phyloP scores from a whole-genome alignment of 225 moss, liverwort and hornwort genomes.

The Antitrichia curtipendula region DNA sequence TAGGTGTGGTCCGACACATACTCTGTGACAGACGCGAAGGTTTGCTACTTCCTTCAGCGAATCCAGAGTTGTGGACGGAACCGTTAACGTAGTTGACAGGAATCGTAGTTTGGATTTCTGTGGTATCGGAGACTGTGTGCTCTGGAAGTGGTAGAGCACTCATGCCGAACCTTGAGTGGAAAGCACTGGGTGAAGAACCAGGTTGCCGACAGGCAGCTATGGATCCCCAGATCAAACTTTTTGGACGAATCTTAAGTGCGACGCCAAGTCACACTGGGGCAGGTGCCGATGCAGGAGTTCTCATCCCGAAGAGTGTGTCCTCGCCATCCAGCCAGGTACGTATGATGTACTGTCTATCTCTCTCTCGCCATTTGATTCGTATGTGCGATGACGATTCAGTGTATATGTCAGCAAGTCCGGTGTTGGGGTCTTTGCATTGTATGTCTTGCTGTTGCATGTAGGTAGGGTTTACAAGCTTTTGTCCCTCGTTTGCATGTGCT shows the following conservation, averaged over 20 bases:
- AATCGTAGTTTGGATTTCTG: not conserved
- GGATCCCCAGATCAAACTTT: slow-evolving; percentile 47
- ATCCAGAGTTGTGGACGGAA: slow-evolving; percentile 15
- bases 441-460: not conserved
- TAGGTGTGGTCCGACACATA: not conserved
- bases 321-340: slow-evolving; percentile 25
- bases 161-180: slow-evolving; percentile 28
- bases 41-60: slow-evolving; percentile 45
- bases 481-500: not conserved
- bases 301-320: slow-evolving; percentile 22
- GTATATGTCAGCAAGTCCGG: not conserved
- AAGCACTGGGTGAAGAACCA: slow-evolving; percentile 2
- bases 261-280: slow-evolving; percentile 19
- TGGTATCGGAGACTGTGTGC: not conserved
- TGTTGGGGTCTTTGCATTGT: not conserved
- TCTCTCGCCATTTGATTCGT: not conserved
- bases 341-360: no score
- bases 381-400: not conserved
- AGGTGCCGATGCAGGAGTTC: slow-evolving; percentile 60
- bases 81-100: not conserved
- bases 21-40: slow-evolving; percentile 36
- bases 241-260: slow-evolving; percentile 45
- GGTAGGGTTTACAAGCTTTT: not conserved
- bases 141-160: slow-evolving; percentile 16
- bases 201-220: slow-evolving; percentile 28